Percentiles rank a stretch among this genome's conserved stretches.
These are phyloP conservation scores for Chrysoporthe austroafricana DNA, from an alignment of 2,329 filamentous ascomycete species.

Conservation along the genomic window DNA sequence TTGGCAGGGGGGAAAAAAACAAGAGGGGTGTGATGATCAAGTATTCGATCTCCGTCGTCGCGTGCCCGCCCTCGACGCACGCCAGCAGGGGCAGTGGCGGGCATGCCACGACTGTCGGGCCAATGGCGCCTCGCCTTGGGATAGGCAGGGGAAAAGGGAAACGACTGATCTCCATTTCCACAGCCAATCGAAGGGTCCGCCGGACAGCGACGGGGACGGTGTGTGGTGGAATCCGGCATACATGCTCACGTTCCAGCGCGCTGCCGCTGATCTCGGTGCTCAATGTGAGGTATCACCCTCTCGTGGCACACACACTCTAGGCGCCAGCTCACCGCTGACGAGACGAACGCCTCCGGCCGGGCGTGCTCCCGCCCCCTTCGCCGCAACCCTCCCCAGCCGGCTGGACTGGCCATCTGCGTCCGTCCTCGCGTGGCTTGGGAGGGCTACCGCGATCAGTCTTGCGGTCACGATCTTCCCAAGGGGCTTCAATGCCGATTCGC, in stretches of 20 bases:
- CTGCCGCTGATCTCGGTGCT: background rate
- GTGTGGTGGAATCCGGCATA: background rate
- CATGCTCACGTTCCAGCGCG: background rate
- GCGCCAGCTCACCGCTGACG: constrained; percentile 2
- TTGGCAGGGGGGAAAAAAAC: background rate
- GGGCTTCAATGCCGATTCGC: constrained; percentile 21
- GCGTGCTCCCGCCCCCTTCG: background rate
- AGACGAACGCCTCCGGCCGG: background rate
- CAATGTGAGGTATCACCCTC: constrained; percentile 2
- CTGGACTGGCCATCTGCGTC: constrained; percentile 1
- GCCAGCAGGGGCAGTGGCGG: constrained; percentile 5
- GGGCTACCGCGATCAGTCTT: background rate
- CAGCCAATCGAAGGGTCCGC: background rate
- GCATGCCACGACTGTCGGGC: background rate
- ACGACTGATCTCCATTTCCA: constrained; percentile 2
- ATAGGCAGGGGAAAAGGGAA: background rate
- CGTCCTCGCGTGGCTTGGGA: background rate
- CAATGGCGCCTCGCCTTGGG: constrained; percentile 10
- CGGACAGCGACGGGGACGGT: background rate
- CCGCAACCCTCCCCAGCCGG: background rate
- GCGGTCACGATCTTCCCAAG: constrained; percentile 1
- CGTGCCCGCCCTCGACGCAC: constrained; percentile 14
- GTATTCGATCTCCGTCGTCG: constrained; percentile 13
- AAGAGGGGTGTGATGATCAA: background rate
- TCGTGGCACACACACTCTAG: background rate